Evolutionary conservation across 2,329 filamentous ascomycete species (phyloP).

Genomic region (Arthrobotrys entomopaga): DNA sequence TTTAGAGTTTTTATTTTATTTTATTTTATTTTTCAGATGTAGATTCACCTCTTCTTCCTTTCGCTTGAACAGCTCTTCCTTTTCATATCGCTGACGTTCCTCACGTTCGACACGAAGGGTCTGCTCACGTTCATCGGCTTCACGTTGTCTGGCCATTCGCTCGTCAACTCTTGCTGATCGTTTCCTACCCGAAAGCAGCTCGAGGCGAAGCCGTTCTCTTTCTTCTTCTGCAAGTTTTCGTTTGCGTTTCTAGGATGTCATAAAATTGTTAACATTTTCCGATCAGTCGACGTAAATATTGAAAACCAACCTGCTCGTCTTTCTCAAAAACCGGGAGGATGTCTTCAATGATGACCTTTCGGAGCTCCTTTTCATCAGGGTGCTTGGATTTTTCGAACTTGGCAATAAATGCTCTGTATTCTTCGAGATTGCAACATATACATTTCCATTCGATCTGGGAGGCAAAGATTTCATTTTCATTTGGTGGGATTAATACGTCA

Average conservation of each 20-base stretch:
- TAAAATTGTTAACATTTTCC: background rate
- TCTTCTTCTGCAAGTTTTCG: conserved; percentile 68
- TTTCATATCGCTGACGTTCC: conserved; percentile 67
- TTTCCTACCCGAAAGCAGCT: conserved; percentile 93
- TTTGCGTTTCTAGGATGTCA: conserved; percentile 37
- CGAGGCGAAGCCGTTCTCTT: conserved; percentile 82
- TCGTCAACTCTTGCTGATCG: conserved; percentile 87
- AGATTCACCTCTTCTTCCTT: conserved; percentile 74
- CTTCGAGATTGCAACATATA: conserved; percentile 80
- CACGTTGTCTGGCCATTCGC: conserved; percentile 80
- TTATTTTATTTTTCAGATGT: too few relatives aligned
- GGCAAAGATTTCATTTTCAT: conserved; percentile 61
- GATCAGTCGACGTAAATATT: background rate
- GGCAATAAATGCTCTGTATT: conserved; percentile 77
- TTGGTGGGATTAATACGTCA: conserved; percentile 61
- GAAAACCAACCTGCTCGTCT: conserved; percentile 68
- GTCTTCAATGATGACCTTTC: conserved; percentile 77
- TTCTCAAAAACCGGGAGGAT: conserved; percentile 86
- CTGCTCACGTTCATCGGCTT: conserved; percentile 76
- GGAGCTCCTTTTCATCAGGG: conserved; percentile 82
- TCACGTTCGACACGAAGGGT: conserved; percentile 68
- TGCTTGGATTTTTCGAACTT: conserved; percentile 80
- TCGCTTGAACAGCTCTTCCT: conserved; percentile 66
- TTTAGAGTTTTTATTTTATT: too few relatives aligned
- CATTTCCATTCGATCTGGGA: conserved; percentile 83